phyloP scores from a whole-genome alignment of 2,329 filamentous ascomycete genomes.

The Diaporthe sp. region DNA sequence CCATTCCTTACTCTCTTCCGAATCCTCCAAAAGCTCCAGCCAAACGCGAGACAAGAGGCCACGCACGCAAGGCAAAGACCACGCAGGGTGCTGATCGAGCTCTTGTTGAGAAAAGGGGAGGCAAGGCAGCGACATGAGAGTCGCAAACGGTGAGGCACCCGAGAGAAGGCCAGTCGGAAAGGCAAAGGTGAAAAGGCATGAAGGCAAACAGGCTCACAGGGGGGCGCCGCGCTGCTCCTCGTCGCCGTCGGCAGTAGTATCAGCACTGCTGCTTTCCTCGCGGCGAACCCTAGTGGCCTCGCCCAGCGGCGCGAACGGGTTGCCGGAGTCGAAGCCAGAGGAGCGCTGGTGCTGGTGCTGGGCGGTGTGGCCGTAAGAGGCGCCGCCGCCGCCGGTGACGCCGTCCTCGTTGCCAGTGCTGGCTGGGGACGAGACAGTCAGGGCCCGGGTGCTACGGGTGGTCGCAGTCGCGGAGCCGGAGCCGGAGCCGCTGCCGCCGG shows the following conservation, averaged over 20 bases:
- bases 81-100: not conserved
- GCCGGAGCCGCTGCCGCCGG: not conserved
- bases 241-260: not conserved
- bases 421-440: not conserved
- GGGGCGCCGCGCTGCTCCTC: slow-evolving; percentile 31
- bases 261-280: not conserved
- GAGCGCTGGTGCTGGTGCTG: not conserved
- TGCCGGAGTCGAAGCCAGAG: not conserved
- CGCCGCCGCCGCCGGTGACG: not conserved
- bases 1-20: not conserved
- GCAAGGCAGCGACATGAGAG: not conserved
- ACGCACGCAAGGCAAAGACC: not conserved
- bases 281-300: not conserved
- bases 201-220: not conserved
- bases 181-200: not conserved
- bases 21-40: not conserved
- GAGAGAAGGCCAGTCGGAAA: not conserved
- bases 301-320: slow-evolving; percentile 25
- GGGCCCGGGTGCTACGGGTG: not conserved
- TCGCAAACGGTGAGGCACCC: not conserved
- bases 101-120: not conserved
- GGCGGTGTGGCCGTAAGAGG: not conserved
- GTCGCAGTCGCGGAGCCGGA: not conserved
- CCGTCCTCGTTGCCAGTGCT: not conserved
- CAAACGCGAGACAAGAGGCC: not conserved